phyloP scores from a whole-genome alignment of 108 stramenopile species.

The Poteriospumella lacustris region DNA sequence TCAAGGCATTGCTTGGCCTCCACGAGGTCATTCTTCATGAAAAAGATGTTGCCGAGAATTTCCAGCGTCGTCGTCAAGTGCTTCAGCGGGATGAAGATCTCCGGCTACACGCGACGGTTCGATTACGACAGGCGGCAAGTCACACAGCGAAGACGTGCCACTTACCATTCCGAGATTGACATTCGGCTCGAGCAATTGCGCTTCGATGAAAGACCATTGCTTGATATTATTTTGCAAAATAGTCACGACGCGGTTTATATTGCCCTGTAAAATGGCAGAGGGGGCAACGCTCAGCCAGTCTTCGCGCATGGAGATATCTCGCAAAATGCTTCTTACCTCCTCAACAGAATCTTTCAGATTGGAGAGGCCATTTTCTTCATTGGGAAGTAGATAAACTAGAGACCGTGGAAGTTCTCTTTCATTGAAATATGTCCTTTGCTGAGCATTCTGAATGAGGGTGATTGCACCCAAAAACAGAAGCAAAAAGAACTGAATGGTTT shows the following conservation, averaged over 20 bases:
- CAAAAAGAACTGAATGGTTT: too few relatives aligned
- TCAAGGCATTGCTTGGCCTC: neutral
- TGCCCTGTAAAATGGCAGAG: conserved; percentile 21
- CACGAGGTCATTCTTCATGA: neutral
- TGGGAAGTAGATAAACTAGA: neutral
- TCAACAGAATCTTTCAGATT: neutral
- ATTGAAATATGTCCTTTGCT: neutral
- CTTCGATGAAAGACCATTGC: conserved; percentile 4
- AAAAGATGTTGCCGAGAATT: neutral
- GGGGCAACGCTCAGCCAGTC: neutral
- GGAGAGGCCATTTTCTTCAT: neutral
- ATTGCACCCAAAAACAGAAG: neutral
- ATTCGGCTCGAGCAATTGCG: neutral
- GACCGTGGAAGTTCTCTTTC: neutral
- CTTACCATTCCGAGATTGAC: conserved; percentile 20
- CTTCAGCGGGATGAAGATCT: conserved; percentile 15
- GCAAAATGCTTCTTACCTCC: neutral
- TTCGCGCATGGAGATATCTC: neutral
- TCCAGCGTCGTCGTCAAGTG: neutral
- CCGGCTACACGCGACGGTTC: too few relatives aligned
- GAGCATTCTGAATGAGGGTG: neutral
- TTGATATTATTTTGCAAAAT: conserved; percentile 13
- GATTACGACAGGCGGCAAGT: too few relatives aligned
- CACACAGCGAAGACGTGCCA: neutral
- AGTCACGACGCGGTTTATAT: neutral